Percentiles rank a stretch among this genome's conserved stretches.
Evolutionary conservation across 2,329 filamentous ascomycete species (phyloP).

Genomic region (Botrytis paeoniae): DNA sequence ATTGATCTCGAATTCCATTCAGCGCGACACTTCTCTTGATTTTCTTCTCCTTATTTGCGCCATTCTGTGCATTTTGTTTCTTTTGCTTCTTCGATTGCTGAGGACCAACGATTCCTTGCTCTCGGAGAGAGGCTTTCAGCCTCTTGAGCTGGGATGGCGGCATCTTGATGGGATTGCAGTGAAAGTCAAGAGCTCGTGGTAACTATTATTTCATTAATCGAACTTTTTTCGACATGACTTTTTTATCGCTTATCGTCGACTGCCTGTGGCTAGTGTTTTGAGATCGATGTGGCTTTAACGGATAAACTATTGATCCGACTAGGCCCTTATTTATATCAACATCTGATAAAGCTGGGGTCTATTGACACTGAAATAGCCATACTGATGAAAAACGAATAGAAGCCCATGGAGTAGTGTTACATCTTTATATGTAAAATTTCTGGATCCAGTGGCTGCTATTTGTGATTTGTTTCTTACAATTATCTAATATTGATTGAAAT

Average conservation of each 20-base stretch:
- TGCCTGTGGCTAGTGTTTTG: neutral
- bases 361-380: neutral
- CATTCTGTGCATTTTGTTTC: conserved; percentile 67
- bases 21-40: conserved; percentile 75
- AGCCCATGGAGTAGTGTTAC: neutral
- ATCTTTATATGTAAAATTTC: neutral
- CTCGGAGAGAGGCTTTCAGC: conserved; percentile 83
- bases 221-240: conserved; percentile 10
- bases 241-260: conserved; percentile 15
- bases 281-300: neutral
- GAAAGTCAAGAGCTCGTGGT: neutral
- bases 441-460: neutral
- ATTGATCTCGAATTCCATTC: conserved; percentile 84
- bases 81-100: conserved; percentile 96
- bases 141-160: conserved; percentile 94
- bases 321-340: neutral
- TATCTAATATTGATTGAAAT: neutral
- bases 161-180: conserved; percentile 53
- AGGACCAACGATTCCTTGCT: conserved; percentile 85
- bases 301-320: neutral
- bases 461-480: rapidly evolving
- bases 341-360: neutral
- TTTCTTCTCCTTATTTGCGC: conserved; percentile 66
- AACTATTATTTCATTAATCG: neutral
- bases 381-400: neutral